Evolutionary conservation across 176 grass and related monocot genomes (phyloP).

Genomic region (Ananas comosus): DNA sequence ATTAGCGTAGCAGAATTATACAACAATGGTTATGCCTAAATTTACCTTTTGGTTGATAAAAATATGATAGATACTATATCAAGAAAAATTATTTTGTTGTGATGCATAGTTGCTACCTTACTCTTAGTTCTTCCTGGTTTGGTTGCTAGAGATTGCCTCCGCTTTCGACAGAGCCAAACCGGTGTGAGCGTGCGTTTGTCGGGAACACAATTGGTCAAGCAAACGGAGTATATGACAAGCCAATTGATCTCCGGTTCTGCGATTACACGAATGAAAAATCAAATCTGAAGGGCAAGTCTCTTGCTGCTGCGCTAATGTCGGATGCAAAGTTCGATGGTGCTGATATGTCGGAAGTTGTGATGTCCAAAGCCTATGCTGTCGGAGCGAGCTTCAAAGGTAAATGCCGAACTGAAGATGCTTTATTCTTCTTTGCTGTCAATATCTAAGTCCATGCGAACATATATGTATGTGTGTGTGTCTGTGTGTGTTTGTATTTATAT

Average conservation of each 20-base stretch:
- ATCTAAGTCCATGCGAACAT: not conserved
- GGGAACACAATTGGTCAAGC: conserved; percentile 97
- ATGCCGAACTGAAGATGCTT: not conserved
- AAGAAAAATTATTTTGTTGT: too few relatives aligned
- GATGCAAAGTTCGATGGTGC: conserved; percentile 82
- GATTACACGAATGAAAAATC: conserved; percentile 66
- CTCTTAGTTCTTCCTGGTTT: conserved; percentile 13
- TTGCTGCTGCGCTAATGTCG: conserved; percentile 70
- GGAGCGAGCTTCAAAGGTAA: conserved; percentile 92
- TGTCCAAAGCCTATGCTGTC: conserved; percentile 97
- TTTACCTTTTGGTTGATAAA: too few relatives aligned
- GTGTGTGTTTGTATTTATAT: too few relatives aligned
- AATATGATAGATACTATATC: too few relatives aligned
- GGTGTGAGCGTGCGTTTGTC: conserved; percentile 78
- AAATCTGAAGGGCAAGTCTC: conserved; percentile 83
- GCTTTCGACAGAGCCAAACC: conserved; percentile 72
- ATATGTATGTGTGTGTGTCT: too few relatives aligned
- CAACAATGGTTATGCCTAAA: too few relatives aligned
- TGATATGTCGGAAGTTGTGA: conserved; percentile 82
- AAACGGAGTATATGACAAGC: conserved; percentile 94
- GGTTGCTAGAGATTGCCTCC: conserved; percentile 70
- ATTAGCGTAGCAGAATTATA: too few relatives aligned
- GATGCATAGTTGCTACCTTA: not conserved
- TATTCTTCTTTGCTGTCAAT: not conserved
- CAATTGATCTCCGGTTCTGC: conserved; percentile 80